Base-by-base conservation (phyloP, 805 yeast genomes). In the Starmerella asiatica region DNA sequence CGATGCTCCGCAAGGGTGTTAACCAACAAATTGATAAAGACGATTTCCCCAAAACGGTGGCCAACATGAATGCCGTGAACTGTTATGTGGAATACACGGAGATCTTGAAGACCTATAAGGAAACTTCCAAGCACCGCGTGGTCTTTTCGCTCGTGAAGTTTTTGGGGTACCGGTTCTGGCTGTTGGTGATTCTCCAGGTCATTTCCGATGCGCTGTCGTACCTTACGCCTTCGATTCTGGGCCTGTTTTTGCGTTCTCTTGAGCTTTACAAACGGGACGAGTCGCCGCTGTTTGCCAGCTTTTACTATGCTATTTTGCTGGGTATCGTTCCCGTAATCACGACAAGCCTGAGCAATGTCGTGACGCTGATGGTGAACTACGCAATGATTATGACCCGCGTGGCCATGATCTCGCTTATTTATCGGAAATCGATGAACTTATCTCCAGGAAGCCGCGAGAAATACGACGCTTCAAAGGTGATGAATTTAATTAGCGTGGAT, bases 401-500 rank as follows among this genome's bases (percentile, higher is more conserved):
- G 1, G 29, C 85, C 0, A 61, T 85, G 43, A 70, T 73, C 56
- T 61, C 79, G 7, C 51, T 79, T 46, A 61, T 83, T 16, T 84
- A 79, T 55, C 70, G 73, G 38, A 86, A 85, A 56, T 68, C 91
- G 0, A 62, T 85, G 46, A 63, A 56, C 15, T 59, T 85, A n/a
- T 72, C 91, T 1, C 71, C 76, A 3, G 75, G 71, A 29, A 70
- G 82, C 8, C 70, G 78, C 46, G 68, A 68, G 32, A 65, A 68
- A 16, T 75, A 80, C 36, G 74, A 81, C 27, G 78, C 93, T 3
- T 94, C 96, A 54, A 94, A 85, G 58, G 79, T 86, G 53, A 95
- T 86, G 48, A 86, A 85, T 56, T 66, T 86, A 54, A 81, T 86
- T 91, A 78, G 93, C 43, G 94, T 86, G 30, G 97, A 86, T 62